A percentile compares a stretch with the other conserved stretches of the same genome.
Evolutionary conservation across 352 stramenopile genomes (phyloP).

Genomic region (Pythium scleroteichum): DNA sequence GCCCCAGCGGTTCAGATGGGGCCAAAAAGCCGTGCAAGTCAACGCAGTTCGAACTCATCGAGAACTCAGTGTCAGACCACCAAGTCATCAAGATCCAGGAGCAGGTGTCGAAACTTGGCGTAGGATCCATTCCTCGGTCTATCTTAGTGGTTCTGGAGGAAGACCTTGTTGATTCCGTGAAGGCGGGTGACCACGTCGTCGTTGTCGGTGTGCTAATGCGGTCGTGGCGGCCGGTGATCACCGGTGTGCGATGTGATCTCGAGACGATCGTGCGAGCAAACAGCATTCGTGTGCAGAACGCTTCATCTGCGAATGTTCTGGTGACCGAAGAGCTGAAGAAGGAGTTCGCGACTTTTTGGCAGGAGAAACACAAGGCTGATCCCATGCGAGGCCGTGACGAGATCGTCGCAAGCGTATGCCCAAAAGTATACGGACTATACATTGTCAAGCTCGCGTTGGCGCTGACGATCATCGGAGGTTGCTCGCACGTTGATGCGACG

Average conservation of each 20-base stretch:
- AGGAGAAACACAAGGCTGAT: conserved; percentile 37
- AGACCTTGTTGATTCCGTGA: conserved; percentile 72
- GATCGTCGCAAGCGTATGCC: conserved; percentile 93
- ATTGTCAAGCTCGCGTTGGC: conserved; percentile 93
- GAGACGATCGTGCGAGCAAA: conserved; percentile 83
- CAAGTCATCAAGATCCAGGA: conserved; percentile 98
- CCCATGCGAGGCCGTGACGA: conserved; percentile 82
- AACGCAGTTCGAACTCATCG: conserved; percentile 66
- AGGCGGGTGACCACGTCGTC: conserved; percentile 97
- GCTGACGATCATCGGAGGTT: conserved; percentile 93
- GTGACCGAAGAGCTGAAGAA: conserved; percentile 81
- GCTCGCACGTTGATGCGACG: conserved; percentile 63
- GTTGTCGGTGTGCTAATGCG: conserved; percentile 92
- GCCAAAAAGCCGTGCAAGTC: conserved; percentile 74
- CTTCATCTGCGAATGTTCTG: conserved; percentile 53
- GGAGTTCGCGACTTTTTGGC: conserved; percentile 93
- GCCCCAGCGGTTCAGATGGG: conserved; percentile 4
- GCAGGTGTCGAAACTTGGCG: conserved; percentile 85
- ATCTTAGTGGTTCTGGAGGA: conserved; percentile 96
- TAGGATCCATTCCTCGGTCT: conserved; percentile 92
- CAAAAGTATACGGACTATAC: conserved; percentile 93
- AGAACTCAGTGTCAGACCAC: conserved; percentile 62
- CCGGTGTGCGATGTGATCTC: conserved; percentile 89
- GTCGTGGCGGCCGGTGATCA: conserved; percentile 87
- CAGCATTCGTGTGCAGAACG: conserved; percentile 73